Conservation (phyloP, 2,329 filamentous ascomycete genomes). For the Scedosporium boydii region DNA sequence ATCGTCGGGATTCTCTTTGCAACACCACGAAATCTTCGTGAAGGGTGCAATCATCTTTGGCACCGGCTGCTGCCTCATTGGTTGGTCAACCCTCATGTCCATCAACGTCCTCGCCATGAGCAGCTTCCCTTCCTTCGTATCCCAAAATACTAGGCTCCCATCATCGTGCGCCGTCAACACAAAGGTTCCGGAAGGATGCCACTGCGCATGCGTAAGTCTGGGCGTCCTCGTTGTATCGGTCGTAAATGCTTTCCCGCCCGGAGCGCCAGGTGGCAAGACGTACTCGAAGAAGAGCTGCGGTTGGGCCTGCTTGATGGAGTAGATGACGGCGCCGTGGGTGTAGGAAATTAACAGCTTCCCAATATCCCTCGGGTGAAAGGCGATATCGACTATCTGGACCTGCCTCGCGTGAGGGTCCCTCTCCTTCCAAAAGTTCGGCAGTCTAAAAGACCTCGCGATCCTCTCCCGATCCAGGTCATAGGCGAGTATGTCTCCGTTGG, state of each 20-base stretch:
- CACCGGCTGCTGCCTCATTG: conserved; percentile 39
- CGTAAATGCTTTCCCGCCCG: conserved; percentile 64
- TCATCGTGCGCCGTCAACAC: conserved; percentile 83
- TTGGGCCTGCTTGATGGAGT: conserved; percentile 88
- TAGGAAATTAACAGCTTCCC: conserved; percentile 91
- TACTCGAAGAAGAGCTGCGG: conserved; percentile 76
- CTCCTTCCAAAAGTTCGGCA: conserved; percentile 81
- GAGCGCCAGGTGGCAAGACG: conserved; percentile 68
- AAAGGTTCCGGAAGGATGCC: conserved; percentile 93
- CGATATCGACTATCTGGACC: conserved; percentile 62
- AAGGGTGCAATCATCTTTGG: conserved; percentile 63
- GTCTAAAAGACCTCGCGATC: conserved; percentile 60
- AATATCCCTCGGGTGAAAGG: conserved; percentile 85
- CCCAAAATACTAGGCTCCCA: conserved; percentile 88
- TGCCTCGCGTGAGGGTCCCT: conserved; percentile 55
- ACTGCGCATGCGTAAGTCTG: conserved; percentile 70
- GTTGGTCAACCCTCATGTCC: conserved; percentile 63
- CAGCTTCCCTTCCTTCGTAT: conserved; percentile 76
- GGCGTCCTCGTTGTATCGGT: conserved; percentile 58
- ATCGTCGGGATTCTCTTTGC: conserved; percentile 87
- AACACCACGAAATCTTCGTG: conserved; percentile 80
- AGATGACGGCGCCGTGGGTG: conserved; percentile 75
- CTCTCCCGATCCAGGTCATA: conserved; percentile 82
- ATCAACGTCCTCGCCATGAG: conserved; percentile 75
- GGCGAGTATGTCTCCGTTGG: conserved; percentile 77